phyloP scores from a whole-genome alignment of 192 early-diverging fungal species.

The Backusella parvicylindrica region DNA sequence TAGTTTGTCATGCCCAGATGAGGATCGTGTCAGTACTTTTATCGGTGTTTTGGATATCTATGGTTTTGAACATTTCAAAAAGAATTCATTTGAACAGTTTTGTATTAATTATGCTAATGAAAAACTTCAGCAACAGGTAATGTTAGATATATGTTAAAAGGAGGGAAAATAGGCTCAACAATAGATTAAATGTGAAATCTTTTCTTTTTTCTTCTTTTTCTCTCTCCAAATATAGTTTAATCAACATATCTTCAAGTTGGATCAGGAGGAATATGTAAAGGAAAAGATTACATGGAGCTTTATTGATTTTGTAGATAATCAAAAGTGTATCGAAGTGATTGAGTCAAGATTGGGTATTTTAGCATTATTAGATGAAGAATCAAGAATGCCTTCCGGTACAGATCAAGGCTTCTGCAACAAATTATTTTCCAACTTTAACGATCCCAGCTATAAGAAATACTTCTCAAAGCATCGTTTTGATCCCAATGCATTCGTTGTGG shows the following conservation, averaged over 20 bases:
- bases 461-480: constrained; percentile 92
- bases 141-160: not conserved
- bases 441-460: constrained; percentile 58
- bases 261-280: constrained; percentile 97
- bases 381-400: constrained; percentile 77
- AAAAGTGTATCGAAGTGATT: constrained; percentile 98
- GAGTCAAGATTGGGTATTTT: constrained; percentile 94
- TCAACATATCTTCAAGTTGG: constrained; percentile 97
- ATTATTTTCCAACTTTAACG: constrained; percentile 81
- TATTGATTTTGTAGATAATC: constrained; percentile 98
- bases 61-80: constrained; percentile 99
- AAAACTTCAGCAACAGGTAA: constrained; percentile 88
- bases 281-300: constrained; percentile 98
- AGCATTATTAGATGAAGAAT: constrained; percentile 89
- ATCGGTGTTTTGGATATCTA: constrained; percentile 99
- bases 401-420: constrained; percentile 86
- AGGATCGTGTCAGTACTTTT: constrained; percentile 52
- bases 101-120: constrained; percentile 98
- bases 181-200: too few species aligned
- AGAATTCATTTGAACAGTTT: constrained; percentile 99
- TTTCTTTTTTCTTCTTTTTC: not conserved
- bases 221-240: constrained; percentile 60
- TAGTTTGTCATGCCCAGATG: constrained; percentile 63
- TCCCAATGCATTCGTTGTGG: constrained; percentile 83
- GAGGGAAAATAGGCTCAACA: not conserved